These are phyloP conservation scores for Oldenlandia corymbosa DNA, from an alignment of 257 asterid species.

Conservation along the genomic window DNA sequence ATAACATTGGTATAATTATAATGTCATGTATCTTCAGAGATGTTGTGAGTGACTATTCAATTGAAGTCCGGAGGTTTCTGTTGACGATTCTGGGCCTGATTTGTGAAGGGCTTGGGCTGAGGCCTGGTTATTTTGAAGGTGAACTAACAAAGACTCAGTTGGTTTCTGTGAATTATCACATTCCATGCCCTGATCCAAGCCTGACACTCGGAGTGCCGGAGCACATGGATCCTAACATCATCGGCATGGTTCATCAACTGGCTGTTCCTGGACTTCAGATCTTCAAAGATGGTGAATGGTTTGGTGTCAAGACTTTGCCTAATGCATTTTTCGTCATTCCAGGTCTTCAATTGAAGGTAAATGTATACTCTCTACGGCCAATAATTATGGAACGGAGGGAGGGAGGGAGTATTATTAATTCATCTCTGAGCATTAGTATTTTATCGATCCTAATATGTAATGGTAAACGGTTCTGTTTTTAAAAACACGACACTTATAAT, in stretches of 20 bases:
- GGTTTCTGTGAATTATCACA: slow-evolving; percentile 43
- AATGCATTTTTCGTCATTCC: slow-evolving; percentile 40
- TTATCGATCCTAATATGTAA: too few relatives aligned
- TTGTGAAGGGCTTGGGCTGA: slow-evolving; percentile 44
- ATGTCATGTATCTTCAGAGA: too few relatives aligned
- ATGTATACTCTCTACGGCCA: too few relatives aligned
- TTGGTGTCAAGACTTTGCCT: slow-evolving; percentile 42
- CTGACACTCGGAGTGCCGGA: slow-evolving; percentile 39
- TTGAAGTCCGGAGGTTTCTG: slow-evolving; percentile 31
- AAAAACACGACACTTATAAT: too few relatives aligned
- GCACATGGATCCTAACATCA: slow-evolving; percentile 53
- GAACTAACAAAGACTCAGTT: slow-evolving; percentile 34
- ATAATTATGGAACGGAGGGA: too few relatives aligned
- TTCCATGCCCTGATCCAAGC: slow-evolving; percentile 63
- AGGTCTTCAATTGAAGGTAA: slow-evolving; percentile 18
- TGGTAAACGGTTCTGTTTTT: too few relatives aligned
- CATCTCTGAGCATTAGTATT: too few relatives aligned
- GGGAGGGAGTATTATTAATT: too few relatives aligned
- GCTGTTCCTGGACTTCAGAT: slow-evolving; percentile 49
- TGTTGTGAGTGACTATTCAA: slow-evolving; percentile 31
- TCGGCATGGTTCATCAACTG: slow-evolving; percentile 43
- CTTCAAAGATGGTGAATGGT: slow-evolving; percentile 42
- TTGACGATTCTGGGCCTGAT: slow-evolving; percentile 40
- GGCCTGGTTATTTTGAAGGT: slow-evolving; percentile 33
- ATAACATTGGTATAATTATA: too few relatives aligned